Percentiles rank a stretch among this genome's conserved stretches.
Conservation (phyloP, 2,329 filamentous ascomycete species). For the Ophiosphaerella narmari region DNA sequence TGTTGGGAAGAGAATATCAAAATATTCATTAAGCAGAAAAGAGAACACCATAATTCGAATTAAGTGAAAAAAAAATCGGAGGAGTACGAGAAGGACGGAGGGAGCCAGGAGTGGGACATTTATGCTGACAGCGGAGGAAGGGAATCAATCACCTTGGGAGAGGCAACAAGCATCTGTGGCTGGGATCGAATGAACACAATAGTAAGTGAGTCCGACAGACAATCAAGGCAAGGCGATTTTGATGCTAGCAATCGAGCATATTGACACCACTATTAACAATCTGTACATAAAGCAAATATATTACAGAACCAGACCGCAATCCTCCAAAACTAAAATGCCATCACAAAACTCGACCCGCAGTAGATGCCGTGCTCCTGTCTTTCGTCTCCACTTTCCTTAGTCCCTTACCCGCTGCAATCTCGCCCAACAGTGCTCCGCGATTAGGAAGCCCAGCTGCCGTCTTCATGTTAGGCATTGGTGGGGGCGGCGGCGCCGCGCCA, state of each 20-base stretch:
- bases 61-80: no score
- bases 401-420: slow-evolving; percentile 79
- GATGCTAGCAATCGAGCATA: not conserved
- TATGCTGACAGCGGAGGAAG: no score
- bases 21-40: not conserved
- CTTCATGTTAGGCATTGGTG: slow-evolving; percentile 51
- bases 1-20: not conserved
- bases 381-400: slow-evolving; percentile 89
- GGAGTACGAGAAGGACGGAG: no score
- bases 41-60: not conserved
- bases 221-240: no score
- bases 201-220: no score
- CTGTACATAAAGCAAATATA: slow-evolving; percentile 6
- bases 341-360: slow-evolving; percentile 72
- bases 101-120: no score
- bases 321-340: not conserved
- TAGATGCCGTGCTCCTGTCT: slow-evolving; percentile 74
- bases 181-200: no score
- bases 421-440: slow-evolving; percentile 69
- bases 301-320: slow-evolving; percentile 1
- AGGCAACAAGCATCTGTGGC: no score
- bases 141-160: no score
- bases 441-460: slow-evolving; percentile 35
- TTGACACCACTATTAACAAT: slow-evolving; percentile 6
- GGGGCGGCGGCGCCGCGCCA: slow-evolving; percentile 40